Evolutionary conservation across 2,329 filamentous ascomycete species (phyloP).

Genomic region (Aquanectria penicillioides): DNA sequence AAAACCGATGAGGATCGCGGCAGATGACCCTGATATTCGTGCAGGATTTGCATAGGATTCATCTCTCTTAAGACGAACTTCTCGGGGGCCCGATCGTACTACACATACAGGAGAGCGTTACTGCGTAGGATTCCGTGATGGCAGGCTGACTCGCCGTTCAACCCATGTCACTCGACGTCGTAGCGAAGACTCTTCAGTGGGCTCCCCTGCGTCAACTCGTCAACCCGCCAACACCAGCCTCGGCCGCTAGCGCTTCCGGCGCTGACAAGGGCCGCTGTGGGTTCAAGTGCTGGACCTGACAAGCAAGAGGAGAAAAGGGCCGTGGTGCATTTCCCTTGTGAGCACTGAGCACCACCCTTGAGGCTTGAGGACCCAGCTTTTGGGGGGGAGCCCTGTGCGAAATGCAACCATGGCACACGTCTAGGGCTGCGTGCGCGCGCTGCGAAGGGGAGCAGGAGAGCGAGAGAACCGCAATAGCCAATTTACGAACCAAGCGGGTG

Average conservation of each 20-base stretch:
- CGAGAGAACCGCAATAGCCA: constrained; percentile 2
- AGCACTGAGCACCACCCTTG: too few species aligned
- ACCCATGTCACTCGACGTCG: background rate
- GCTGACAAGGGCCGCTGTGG: constrained; percentile 7
- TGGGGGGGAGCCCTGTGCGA: background rate
- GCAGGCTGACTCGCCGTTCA: background rate
- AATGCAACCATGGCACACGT: constrained; percentile 3
- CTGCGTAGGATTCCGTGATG: too few species aligned
- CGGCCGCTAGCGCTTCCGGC: background rate
- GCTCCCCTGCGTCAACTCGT: constrained; percentile 41
- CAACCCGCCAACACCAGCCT: constrained; percentile 31
- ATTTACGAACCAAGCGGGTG: constrained; percentile 3
- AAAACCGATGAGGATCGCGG: too few species aligned
- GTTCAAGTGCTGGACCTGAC: too few species aligned
- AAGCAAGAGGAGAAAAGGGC: too few species aligned
- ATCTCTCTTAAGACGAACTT: too few species aligned
- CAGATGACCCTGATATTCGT: too few species aligned
- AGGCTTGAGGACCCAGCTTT: too few species aligned
- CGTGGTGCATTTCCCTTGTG: too few species aligned
- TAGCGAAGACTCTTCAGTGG: constrained; percentile 1
- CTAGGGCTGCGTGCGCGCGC: background rate
- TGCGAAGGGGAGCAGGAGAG: constrained; percentile 1
- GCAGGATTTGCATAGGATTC: too few species aligned
- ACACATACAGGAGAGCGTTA: too few species aligned
- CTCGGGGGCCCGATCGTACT: too few species aligned